A percentile compares a stretch with the other conserved stretches of the same genome.
Conservation (phyloP, 1,139 yeast species). For the Blastobotrys persicus region DNA sequence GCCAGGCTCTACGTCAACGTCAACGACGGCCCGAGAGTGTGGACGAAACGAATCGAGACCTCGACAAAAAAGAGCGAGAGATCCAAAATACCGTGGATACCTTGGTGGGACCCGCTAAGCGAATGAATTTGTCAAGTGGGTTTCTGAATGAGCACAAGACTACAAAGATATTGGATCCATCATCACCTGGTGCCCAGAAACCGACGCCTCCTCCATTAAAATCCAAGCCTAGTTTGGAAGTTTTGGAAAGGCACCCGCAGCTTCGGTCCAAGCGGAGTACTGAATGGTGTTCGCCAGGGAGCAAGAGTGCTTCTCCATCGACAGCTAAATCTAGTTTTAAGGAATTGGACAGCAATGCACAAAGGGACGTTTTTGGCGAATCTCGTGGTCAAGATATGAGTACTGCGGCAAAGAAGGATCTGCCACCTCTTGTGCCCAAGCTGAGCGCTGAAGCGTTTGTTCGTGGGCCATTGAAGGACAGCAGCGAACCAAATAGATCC, state of each 20-base stretch:
- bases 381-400: too few species aligned
- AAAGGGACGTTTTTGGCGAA: too few species aligned
- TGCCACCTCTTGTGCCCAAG: background rate
- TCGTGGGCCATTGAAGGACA: too few species aligned
- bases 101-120: constrained; percentile 25
- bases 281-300: background rate
- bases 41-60: constrained; percentile 7
- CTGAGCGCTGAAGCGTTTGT: background rate
- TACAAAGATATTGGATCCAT: background rate
- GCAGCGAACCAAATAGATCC: too few species aligned
- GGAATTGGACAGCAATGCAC: too few species aligned
- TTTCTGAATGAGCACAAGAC: background rate
- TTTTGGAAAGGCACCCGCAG: background rate
- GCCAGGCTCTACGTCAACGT: constrained; percentile 30
- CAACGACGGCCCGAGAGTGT: constrained; percentile 16
- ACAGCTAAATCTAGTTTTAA: background rate
- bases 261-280: background rate
- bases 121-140: constrained; percentile 6
- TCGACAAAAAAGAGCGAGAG: constrained; percentile 24
- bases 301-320: background rate
- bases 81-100: constrained; percentile 25
- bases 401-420: background rate
- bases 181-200: background rate
- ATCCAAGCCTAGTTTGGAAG: background rate
- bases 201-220: background rate